Base-by-base conservation (phyloP, 768 basidiomycete species). In the Dioszegia hungarica region DNA sequence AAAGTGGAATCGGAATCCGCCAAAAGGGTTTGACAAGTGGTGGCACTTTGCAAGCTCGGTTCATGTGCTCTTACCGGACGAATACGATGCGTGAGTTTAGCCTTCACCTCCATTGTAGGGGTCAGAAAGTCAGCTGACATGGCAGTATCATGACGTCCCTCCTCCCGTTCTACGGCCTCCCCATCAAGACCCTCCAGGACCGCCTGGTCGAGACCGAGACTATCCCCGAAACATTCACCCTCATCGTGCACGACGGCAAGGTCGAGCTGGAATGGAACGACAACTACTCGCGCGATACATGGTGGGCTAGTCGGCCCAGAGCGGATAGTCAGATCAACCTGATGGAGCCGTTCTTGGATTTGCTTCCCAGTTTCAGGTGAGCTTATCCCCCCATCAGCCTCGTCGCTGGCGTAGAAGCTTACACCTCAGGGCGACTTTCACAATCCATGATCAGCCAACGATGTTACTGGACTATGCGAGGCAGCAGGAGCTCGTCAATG, bases 21-120 rank as follows among this genome's bases (percentile, higher is more conserved):
- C 95, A 0, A 83, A 81, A 39, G 94, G 92, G 0, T 99, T 98
- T 62, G 93, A 91, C 70, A 78, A 81, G 27, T 97, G 94, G 94
- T 77, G 75, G 75, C 40, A 63, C 27, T 76, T 76, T 59, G 71
- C 68, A 8, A 50, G 58, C 28, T 56, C 64, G 31, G 61, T 66
- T 20, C 61, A 73, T 40, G 69, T 76, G 1, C 63, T 76, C 14
- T 52, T 77, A 8, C 74, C 74, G 5, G 76, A 77, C 52, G 76
- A 77, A 63, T 73, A 72, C 51, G 73, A 74, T 56, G 61, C 71
- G 72, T 72, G 45, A 54, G 70, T 69, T 15, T 9, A 2, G 9
- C 8, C 10, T 45, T 39, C 20, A 25, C 17, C 19, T 33, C 24
- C 47, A 3, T n/a, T n/a, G n/a, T n/a, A n/a, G n/a, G n/a, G n/a